Evolutionary conservation across 345 rosid species (phyloP), one percentile per base, ranked within the genome.

Genomic region (Mallotus nudiflorus): DNA sequence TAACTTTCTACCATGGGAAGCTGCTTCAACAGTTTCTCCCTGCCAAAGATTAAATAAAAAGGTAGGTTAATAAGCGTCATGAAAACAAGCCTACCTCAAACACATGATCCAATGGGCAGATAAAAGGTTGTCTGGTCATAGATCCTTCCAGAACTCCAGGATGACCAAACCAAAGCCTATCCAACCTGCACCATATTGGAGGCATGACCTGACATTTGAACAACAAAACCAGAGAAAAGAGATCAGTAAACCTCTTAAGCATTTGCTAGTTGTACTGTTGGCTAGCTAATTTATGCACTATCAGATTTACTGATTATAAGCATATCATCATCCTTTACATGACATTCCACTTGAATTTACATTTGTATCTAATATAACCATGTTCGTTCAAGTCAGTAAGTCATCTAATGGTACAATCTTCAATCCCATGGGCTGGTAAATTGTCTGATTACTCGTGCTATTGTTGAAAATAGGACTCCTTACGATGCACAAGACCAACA

Each of bases 161-260:
- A 86, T 95, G 99, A 8, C 90, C 84, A 88, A 92, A 95, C 99
- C 99, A 95, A 59, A 95, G 81, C 80, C 98, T 88, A 78, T 95
- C 99, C 86, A 95, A 74, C 85, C 98, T 90, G 85, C 99, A 95
- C 99, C 99, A 95, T 63, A 95, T 62, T 13, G 97, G 98, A 71
- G 99, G 99, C 94, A 95, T 85, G 65, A 95, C 90, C 99, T 95
- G 82, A 79, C 74, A 77, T 33, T 57, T 59, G 70, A 3, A 63
- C 24, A 70, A 14, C 67, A 69, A 71, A 62, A 48, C 37, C 67
- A 67, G 54, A 62, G 73, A 67, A 28, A 66, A 64, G 58, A 70
- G 48, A 66, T 62, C 27, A 69, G 50, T 25, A 52, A 63, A 54
- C 45, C 57, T 66, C 44, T 40, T 35, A 12, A 58, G 50, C 57